Percentiles rank a stretch among this genome's conserved stretches.
These are phyloP conservation scores for Carex parvula DNA, from an alignment of 176 grass and related monocot genomes.

Conservation along the genomic window DNA sequence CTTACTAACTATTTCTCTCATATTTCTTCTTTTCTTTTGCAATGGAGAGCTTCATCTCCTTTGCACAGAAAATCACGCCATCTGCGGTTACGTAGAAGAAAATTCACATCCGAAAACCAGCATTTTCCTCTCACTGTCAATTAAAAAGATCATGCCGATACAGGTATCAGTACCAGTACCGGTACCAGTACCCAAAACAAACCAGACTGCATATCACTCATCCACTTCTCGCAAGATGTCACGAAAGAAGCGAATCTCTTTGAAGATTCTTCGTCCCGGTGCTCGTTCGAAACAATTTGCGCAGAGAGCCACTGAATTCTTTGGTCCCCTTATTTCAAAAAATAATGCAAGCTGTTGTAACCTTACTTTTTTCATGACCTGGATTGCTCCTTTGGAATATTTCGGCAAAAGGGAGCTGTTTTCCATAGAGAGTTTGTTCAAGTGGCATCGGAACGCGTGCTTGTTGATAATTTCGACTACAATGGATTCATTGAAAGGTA, in stretches of 20 bases:
- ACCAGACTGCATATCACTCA: background rate
- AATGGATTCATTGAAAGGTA: constrained; percentile 54
- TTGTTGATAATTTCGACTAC: constrained; percentile 69
- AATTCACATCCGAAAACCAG: background rate
- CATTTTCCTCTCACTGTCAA: background rate
- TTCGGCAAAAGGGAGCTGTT: constrained; percentile 66
- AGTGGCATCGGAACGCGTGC: constrained; percentile 63
- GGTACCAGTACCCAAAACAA: background rate
- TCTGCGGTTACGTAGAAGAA: background rate
- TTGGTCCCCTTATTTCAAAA: constrained; percentile 15
- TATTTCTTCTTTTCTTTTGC: constrained; percentile 15
- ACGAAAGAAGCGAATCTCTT: constrained; percentile 34
- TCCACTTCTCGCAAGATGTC: background rate
- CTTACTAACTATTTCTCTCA: constrained; percentile 13
- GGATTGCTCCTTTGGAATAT: constrained; percentile 55
- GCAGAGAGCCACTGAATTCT: constrained; percentile 42
- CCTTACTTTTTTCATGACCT: constrained; percentile 73
- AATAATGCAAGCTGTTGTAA: constrained; percentile 37
- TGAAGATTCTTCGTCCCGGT: constrained; percentile 29
- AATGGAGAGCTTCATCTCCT: constrained; percentile 4
- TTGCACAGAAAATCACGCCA: background rate
- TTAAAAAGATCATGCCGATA: constrained; percentile 7
- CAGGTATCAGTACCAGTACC: background rate
- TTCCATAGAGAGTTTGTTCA: constrained; percentile 75
- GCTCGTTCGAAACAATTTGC: constrained; percentile 40